Base-by-base conservation (phyloP, 2,329 filamentous ascomycete species). In the Claviceps digitariae region DNA sequence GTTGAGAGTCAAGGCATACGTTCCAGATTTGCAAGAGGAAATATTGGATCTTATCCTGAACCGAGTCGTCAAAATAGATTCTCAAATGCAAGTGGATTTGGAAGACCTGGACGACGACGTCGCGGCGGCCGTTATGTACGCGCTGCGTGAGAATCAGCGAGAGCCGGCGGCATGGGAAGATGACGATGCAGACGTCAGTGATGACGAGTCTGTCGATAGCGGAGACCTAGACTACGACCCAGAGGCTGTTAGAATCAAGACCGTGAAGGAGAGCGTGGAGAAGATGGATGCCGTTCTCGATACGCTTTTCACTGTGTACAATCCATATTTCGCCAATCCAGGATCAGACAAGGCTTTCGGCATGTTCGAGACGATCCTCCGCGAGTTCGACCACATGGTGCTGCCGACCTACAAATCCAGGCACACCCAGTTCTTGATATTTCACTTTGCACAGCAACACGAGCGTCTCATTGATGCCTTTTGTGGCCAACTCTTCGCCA, bases 261-360 rank as follows among this genome's bases (percentile, higher is more conserved):
- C 80, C 23, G 75, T 95, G 51, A 89, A 85, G 64, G 82, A 85
- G 56, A 90, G 88, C 61, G 84, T 97, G 47, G 82, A 86, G 64
- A 97, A 96, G 70, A 84, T 98, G 71, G 93, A 98, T 67, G 80
- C 82, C 23, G 87, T 95, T 59, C 81, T 98, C 61, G 89, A 96
- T 63, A 79, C 87, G 0, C 78, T 98, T 1, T 98, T 98, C 66
- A 77, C 80, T 46, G 82, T 91, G 58, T 96, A 95, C 68, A 78
- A 82, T 13, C 81, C 83, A 2, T 74, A 82, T 10, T 91, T 95
- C 63, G 72, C 74, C 41, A 76, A 83, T 47, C 84, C 86, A 10
- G 79, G 83, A 40, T 81, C 82, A 13, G 78, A 84, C 48, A 75
- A 82, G 54, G 84, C 87, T 44, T 80, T 86, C 58, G 81, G 83